Evolutionary conservation across 768 basidiomycete species (phyloP), one percentile per base, ranked within the genome.

Genomic region (Paxillus rubicundulus): DNA sequence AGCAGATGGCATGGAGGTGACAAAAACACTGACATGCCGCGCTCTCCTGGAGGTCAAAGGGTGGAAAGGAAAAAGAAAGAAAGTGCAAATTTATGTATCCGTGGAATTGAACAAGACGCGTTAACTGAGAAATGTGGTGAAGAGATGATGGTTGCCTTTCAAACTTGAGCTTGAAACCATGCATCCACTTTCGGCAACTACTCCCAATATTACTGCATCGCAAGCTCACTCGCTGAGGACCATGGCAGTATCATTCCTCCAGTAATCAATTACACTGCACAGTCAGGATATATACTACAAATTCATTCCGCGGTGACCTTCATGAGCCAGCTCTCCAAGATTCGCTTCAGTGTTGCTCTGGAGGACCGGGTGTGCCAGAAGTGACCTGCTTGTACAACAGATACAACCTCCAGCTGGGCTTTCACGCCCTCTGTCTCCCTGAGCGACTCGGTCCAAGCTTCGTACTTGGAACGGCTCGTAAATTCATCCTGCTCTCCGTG

Each of bases 401-500:
- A 75, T 65, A 47, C 73, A 56, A 61, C 49, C 47, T 61, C 50
- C 44, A 78, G 47, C 46, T 59, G 61, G 12, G 67, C 72, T 14
- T 54, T 53, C 16, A 52, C 37, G 6, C 63, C 62, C 41, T 61
- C 61, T 9, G 50, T 55, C 37, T 50, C 52, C 24, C 52, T 38
- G 18, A 89, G 71, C 8, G 61, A 62, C 34, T 73, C 60, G 4
- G 64, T 66, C 89, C 88, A 91, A 9, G 60, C 56, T 38, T 76
- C 73, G 58, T 90, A 91, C 28, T 69, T 77, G 13, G 69, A 69
- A 1, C 63, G 66, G 2, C 77, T 68, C 3, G 89, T 90, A 60
- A 91, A 92, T 41, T 90, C 81, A 60, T 92, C 90, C 14, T 57
- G 58, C 56, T 86, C 82, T 0, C 90, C 91, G 53, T 80, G 83